phyloP scores from a whole-genome alignment of 2,329 filamentous ascomycete genomes.

The Exutisphaerella laricina region DNA sequence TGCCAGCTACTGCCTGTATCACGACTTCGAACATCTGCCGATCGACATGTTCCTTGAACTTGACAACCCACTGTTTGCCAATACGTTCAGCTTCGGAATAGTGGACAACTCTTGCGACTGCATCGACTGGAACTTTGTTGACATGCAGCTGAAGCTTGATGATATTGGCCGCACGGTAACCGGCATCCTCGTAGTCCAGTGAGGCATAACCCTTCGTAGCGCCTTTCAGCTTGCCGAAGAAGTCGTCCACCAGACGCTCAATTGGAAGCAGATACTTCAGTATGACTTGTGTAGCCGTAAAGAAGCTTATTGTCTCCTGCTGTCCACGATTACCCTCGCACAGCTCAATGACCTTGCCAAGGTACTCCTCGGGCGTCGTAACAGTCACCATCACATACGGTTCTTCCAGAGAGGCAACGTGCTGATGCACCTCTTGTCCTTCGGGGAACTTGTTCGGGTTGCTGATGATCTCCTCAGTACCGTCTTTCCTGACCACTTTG shows the following conservation, averaged over 20 bases:
- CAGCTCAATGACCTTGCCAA: constrained; percentile 90
- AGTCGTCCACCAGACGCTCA: constrained; percentile 86
- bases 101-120: constrained; percentile 86
- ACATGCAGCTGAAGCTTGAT: constrained; percentile 89
- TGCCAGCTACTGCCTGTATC: constrained; percentile 84
- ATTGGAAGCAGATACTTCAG: constrained; percentile 86
- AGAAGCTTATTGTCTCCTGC: constrained; percentile 84
- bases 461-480: constrained; percentile 70
- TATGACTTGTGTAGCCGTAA: constrained; percentile 87
- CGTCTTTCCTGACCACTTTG: constrained; percentile 72
- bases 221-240: constrained; percentile 95
- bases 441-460: constrained; percentile 89
- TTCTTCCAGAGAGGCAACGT: constrained; percentile 60
- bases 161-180: constrained; percentile 73
- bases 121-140: constrained; percentile 89
- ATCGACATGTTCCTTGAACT: constrained; percentile 96
- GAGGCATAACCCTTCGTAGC: constrained; percentile 92
- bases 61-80: constrained; percentile 81
- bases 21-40: constrained; percentile 96
- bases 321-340: constrained; percentile 85
- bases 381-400: constrained; percentile 78
- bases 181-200: constrained; percentile 93
- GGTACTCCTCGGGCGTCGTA: constrained; percentile 87
- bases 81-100: constrained; percentile 72
- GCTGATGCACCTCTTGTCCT: constrained; percentile 51